A percentile compares a stretch with the other conserved stretches of the same genome.
phyloP scores from a whole-genome alignment of 73 alveolate species.

The Durusdinium trenchii region DNA sequence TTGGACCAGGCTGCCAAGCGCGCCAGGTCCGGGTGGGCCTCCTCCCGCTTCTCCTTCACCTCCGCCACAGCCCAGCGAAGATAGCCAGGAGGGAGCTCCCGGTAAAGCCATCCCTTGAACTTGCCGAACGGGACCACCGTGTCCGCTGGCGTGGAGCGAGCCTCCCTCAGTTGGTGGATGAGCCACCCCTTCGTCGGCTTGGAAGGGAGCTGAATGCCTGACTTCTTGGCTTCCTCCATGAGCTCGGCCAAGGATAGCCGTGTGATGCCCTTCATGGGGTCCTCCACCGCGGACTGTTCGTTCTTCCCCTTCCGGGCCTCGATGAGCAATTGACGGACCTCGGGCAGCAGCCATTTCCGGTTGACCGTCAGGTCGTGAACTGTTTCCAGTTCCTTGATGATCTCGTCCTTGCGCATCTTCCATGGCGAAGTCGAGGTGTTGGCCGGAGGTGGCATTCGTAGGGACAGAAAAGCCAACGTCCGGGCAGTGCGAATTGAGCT shows the following conservation, averaged over 20 bases:
- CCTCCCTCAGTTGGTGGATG: not conserved
- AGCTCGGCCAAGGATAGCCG: not conserved
- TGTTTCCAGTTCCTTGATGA: not conserved
- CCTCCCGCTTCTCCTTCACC: not conserved
- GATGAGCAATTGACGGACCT: not conserved
- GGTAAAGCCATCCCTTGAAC: not conserved
- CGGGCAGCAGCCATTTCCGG: slow-evolving; percentile 1
- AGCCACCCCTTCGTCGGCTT: not conserved
- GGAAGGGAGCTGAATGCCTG: not conserved
- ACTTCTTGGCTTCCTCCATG: not conserved
- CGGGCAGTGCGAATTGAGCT: not conserved
- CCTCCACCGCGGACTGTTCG: no score
- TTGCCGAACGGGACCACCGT: slow-evolving; percentile 12
- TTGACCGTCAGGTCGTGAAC: not conserved
- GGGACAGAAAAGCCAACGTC: no score
- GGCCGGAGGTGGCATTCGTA: not conserved
- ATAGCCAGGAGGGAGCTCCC: not conserved
- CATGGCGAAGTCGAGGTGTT: slow-evolving; percentile 24
- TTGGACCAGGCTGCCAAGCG: slow-evolving; percentile 31
- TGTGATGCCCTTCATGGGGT: not conserved
- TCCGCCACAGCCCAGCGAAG: slow-evolving; percentile 23
- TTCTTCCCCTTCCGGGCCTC: not conserved
- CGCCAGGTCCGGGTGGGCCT: not conserved
- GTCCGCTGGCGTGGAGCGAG: not conserved
- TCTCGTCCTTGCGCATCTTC: slow-evolving; percentile 14